These are phyloP conservation scores for Populus davidiana DNA, from an alignment of 345 rosid genomes.

Conservation along the genomic window DNA sequence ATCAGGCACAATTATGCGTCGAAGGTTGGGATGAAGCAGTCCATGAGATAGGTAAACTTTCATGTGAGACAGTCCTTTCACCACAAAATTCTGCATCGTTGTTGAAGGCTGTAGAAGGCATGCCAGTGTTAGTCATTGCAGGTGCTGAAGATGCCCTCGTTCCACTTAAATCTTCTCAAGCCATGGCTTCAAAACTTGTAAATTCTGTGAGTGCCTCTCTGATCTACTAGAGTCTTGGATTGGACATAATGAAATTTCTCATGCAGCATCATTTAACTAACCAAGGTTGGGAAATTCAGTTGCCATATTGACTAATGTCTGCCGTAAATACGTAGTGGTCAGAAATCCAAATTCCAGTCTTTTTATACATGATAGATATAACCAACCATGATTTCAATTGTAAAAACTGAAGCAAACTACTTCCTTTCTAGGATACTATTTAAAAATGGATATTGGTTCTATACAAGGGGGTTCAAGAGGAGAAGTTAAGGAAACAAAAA, in stretches of 20 bases:
- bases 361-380: not conserved
- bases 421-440: not conserved
- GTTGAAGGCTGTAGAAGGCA: conserved; percentile 59
- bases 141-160: conserved; percentile 90
- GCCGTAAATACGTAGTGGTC: not conserved
- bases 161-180: conserved; percentile 75
- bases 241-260: not conserved
- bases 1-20: conserved; percentile 72
- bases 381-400: not conserved
- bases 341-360: not conserved
- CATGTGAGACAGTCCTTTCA: conserved; percentile 70
- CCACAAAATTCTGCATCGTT: conserved; percentile 51
- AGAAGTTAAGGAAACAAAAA: not conserved
- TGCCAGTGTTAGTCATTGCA: conserved; percentile 73
- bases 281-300: not conserved
- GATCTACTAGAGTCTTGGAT: not conserved
- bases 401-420: not conserved
- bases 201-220: conserved; percentile 71
- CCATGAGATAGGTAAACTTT: conserved; percentile 82
- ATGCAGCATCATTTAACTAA: not conserved
- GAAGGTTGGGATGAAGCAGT: conserved; percentile 99
- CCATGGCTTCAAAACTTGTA: conserved; percentile 76
- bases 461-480: not conserved
- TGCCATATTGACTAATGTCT: not conserved
- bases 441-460: not conserved